Percentiles rank a stretch among this genome's conserved stretches.
Conservation (phyloP, 1,139 yeast species). For the Ogataea hybrid region DNA sequence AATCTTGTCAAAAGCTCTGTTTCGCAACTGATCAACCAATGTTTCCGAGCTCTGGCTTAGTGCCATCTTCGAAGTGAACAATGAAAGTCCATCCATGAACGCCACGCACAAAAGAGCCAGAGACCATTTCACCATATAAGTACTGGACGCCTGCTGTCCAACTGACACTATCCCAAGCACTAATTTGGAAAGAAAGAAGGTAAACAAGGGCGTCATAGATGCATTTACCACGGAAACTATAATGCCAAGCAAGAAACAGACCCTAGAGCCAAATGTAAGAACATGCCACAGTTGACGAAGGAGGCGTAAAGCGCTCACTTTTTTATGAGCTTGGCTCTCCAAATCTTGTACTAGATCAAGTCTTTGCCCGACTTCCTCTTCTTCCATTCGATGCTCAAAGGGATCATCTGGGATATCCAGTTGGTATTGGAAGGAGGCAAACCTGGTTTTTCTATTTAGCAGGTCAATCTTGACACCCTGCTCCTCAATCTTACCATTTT, state of each 20-base stretch:
- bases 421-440: neutral
- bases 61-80: slow-evolving; percentile 48
- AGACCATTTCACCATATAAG: slow-evolving; percentile 62
- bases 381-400: neutral
- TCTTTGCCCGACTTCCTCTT: neutral
- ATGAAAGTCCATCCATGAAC: slow-evolving; percentile 54
- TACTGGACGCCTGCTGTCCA: slow-evolving; percentile 32
- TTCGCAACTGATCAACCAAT: slow-evolving; percentile 62
- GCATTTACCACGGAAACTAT: slow-evolving; percentile 56
- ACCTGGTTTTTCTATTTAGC: slow-evolving; percentile 18
- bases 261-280: slow-evolving; percentile 6
- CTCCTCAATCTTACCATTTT: slow-evolving; percentile 53
- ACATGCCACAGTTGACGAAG: slow-evolving; percentile 1
- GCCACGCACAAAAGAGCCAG: slow-evolving; percentile 59
- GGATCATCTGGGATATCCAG: neutral
- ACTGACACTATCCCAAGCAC: slow-evolving; percentile 52
- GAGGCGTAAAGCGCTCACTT: slow-evolving; percentile 6
- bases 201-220: slow-evolving; percentile 69
- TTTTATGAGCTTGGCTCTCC: neutral
- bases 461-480: slow-evolving; percentile 41
- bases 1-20: slow-evolving; percentile 46
- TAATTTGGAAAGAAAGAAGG: slow-evolving; percentile 71
- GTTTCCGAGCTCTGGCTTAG: slow-evolving; percentile 62
- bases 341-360: neutral
- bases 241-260: slow-evolving; percentile 44